Base-by-base conservation (phyloP, 2,329 filamentous ascomycete species). In the Aureobasidium mangrovei region DNA sequence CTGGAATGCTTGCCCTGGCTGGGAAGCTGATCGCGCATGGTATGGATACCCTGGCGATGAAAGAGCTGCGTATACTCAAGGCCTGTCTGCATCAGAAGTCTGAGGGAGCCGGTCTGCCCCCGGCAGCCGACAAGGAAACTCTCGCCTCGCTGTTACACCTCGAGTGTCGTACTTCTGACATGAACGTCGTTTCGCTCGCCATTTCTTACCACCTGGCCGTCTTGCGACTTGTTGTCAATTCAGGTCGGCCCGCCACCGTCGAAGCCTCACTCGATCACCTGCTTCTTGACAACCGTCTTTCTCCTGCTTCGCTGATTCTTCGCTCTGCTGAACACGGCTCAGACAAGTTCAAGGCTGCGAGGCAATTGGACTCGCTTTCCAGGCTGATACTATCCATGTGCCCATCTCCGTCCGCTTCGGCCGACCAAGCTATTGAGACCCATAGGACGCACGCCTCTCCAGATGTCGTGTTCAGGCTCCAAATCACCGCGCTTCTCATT, bases 1-100 rank as follows among this genome's bases (percentile, higher is more conserved):
- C 76, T 56, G 87, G 86, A 53, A 86, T 88, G 76, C 79, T 85
- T 12, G 81, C 83, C 0, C 75, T 91, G 52, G 69, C 85, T 38
- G 79, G 79, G 38, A 88, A 83, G 64, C 72, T 91, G 1, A 70
- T 89, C 10, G 72, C 74, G 0, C 72, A 88, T 45, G 80, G 81
- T 1, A 67, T 90, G 49, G 79, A 85, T 43, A 79, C 82, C n/a
- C 73, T 84, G 55, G 86, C 87, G 0, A 68, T 82, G 40, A 86
- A 82, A 62, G 86, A 91, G 62, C 65, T 91, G 56, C 74, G 79
- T 39, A 70, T 83, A 8, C 65, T 91, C 59, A 85, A 72, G 59
- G 46, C 58, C 62, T 18, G 65, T 32, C 48, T 52, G 8, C 46
- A 55, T 27, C 27, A 10, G 7, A 54, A 24, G 33, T 49, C 29